A percentile compares a stretch with the other conserved stretches of the same genome.
phyloP scores from a whole-genome alignment of 2,329 filamentous ascomycete genomes.

The Fusarium oligoseptatum region DNA sequence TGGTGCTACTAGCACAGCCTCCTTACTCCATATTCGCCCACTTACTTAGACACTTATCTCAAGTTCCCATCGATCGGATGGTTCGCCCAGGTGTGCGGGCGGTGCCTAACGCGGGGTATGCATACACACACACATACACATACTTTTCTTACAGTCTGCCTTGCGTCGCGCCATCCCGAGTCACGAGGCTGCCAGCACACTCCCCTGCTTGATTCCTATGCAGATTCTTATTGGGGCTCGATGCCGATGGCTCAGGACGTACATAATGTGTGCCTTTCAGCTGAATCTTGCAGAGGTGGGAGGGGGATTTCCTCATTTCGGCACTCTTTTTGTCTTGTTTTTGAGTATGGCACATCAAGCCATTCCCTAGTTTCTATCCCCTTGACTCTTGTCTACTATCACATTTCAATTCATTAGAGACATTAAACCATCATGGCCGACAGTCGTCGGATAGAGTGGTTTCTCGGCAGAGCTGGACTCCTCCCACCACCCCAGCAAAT shows the following conservation, averaged over 20 bases:
- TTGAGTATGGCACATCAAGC: background rate
- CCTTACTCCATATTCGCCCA: background rate
- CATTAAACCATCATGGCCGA: conserved; percentile 9
- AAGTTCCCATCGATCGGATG: background rate
- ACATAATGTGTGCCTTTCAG: conserved; percentile 7
- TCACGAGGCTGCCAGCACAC: background rate
- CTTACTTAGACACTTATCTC: background rate
- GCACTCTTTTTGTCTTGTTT: background rate
- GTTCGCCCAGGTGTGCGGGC: background rate
- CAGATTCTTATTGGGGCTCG: background rate
- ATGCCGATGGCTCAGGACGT: background rate
- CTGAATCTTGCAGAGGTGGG: background rate
- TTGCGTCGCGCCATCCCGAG: background rate
- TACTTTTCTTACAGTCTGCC: background rate
- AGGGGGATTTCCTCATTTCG: background rate
- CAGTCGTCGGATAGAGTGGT: conserved; percentile 16
- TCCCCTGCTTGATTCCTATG: background rate
- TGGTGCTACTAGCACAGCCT: background rate
- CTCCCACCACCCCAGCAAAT: conserved; percentile 16
- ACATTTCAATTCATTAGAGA: background rate
- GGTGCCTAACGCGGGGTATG: background rate
- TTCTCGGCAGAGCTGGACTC: conserved; percentile 20
- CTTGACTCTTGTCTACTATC: background rate
- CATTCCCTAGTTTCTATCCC: background rate
- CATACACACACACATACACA: background rate